phyloP scores from a whole-genome alignment of 2,329 filamentous ascomycete species.

The Botryotinia globosa region DNA sequence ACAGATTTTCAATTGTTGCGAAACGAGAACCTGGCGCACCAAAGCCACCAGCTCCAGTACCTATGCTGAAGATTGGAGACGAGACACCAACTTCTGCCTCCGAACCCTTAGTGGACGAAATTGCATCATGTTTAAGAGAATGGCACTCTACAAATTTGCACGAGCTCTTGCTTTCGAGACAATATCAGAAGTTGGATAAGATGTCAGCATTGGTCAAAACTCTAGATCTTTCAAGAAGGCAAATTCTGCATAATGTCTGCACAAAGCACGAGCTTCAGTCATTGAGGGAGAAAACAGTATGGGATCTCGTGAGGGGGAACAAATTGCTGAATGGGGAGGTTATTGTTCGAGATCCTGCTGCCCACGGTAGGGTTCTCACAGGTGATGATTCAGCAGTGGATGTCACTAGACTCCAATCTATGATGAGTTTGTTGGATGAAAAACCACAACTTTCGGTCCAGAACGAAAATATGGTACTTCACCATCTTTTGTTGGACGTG shows the following conservation, averaged over 20 bases:
- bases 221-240: conserved; percentile 81
- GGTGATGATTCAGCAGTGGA: conserved; percentile 92
- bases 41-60: conserved; percentile 86
- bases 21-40: conserved; percentile 64
- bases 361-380: conserved; percentile 81
- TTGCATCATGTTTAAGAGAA: conserved; percentile 91
- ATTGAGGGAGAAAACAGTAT: conserved; percentile 85
- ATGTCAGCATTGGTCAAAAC: conserved; percentile 76
- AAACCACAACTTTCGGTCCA: conserved; percentile 61
- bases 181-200: conserved; percentile 77
- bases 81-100: conserved; percentile 86
- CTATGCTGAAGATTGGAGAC: conserved; percentile 96
- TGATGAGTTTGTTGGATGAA: conserved; percentile 90
- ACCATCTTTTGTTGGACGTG: conserved; percentile 81
- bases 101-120: conserved; percentile 94
- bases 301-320: conserved; percentile 92
- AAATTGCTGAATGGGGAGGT: conserved; percentile 92
- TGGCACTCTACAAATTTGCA: conserved; percentile 98
- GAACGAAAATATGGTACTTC: conserved; percentile 68
- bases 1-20: conserved; percentile 46
- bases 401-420: conserved; percentile 84
- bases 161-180: conserved; percentile 77
- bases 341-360: conserved; percentile 84
- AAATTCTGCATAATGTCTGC: conserved; percentile 90
- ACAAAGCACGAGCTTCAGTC: conserved; percentile 79